Percentiles rank a stretch among this genome's conserved stretches.
phyloP scores from a whole-genome alignment of 768 basidiomycete species.

The Mycena vitilis region DNA sequence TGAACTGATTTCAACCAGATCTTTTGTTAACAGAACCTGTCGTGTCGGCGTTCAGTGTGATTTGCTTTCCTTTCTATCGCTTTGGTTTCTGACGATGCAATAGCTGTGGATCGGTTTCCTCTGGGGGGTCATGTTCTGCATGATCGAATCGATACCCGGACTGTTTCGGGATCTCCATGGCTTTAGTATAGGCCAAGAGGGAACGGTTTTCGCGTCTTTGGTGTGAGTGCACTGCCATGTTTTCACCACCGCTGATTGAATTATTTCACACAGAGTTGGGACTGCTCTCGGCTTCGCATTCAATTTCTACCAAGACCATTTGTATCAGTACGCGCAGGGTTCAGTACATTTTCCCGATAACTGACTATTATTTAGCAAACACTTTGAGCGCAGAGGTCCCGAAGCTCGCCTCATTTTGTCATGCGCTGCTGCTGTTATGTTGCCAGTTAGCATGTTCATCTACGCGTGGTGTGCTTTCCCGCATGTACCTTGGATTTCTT shows the following conservation, averaged over 20 bases:
- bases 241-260: slow-evolving; percentile 2
- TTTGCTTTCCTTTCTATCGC: slow-evolving; percentile 39
- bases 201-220: slow-evolving; percentile 61
- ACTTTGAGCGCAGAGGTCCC: slow-evolving; percentile 42
- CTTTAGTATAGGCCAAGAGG: slow-evolving; percentile 63
- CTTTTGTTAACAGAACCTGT: slow-evolving; percentile 79
- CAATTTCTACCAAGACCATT: slow-evolving; percentile 58
- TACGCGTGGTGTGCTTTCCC: slow-evolving; percentile 73
- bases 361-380: slow-evolving; percentile 37
- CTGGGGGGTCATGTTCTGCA: slow-evolving; percentile 80
- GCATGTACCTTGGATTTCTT: slow-evolving; percentile 67
- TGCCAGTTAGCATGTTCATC: slow-evolving; percentile 71
- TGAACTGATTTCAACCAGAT: slow-evolving; percentile 49
- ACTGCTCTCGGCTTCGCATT: slow-evolving; percentile 54
- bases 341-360: background rate
- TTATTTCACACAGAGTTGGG: slow-evolving; percentile 53
- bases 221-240: slow-evolving; percentile 43
- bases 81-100: slow-evolving; percentile 43
- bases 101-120: slow-evolving; percentile 80
- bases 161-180: slow-evolving; percentile 61
- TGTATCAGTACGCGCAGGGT: slow-evolving; percentile 54
- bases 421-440: slow-evolving; percentile 58
- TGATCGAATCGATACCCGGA: slow-evolving; percentile 55
- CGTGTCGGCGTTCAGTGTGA: slow-evolving; percentile 78
- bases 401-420: slow-evolving; percentile 69